Evolutionary conservation across 345 rosid genomes (phyloP).

Genomic region (Eutrema japonicum): DNA sequence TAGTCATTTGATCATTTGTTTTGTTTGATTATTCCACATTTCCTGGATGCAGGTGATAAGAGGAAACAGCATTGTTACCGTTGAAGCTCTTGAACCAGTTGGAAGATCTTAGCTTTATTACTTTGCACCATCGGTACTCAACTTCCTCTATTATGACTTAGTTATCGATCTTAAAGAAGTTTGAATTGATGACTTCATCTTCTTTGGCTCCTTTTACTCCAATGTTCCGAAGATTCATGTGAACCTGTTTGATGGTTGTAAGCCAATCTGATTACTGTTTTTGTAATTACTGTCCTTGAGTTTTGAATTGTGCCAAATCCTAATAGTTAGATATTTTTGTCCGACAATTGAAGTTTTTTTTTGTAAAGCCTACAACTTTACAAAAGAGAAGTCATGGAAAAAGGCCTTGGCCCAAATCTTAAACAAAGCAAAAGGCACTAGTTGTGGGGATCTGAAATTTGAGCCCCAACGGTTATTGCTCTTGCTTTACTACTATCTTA

Average conservation of each 20-base stretch:
- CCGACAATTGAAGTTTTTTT: background rate
- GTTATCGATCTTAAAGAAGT: conserved; percentile 4
- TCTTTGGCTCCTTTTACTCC: background rate
- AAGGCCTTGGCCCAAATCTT: conserved; percentile 6
- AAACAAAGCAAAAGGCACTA: conserved; percentile 20
- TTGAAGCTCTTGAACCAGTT: conserved; percentile 84
- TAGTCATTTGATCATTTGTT: background rate
- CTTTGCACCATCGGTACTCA: conserved; percentile 22
- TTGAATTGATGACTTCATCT: conserved; percentile 13
- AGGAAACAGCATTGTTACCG: conserved; percentile 84
- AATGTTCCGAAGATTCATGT: background rate
- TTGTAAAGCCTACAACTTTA: background rate
- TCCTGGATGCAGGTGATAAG: conserved; percentile 61
- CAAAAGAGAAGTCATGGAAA: conserved; percentile 14
- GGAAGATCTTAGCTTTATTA: conserved; percentile 46
- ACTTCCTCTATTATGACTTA: conserved; percentile 7
- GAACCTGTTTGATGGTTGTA: background rate
- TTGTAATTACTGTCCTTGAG: background rate
- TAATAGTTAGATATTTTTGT: background rate
- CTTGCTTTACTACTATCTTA: conserved; percentile 12
- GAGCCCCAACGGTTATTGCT: conserved; percentile 39
- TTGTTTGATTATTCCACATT: background rate
- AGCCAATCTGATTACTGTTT: background rate
- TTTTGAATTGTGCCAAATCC: background rate
- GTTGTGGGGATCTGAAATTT: conserved; percentile 8